phyloP scores from a whole-genome alignment of 2,329 filamentous ascomycete genomes.

The Colletotrichum theobromicola region DNA sequence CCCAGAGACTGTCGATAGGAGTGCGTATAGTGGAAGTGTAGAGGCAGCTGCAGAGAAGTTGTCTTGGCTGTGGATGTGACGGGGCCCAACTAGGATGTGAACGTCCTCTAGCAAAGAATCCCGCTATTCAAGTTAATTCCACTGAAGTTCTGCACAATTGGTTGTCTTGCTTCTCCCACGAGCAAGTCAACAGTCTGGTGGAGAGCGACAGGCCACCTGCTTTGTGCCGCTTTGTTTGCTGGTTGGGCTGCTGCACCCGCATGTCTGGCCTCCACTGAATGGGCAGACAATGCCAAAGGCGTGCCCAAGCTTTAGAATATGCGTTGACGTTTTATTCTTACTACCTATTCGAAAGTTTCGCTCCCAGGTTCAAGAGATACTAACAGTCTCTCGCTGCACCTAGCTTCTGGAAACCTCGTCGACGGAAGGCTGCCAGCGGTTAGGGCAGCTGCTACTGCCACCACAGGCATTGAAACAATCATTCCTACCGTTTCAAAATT shows the following conservation, averaged over 20 bases:
- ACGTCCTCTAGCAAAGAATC: neutral
- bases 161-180: accelerated
- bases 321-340: neutral
- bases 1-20: neutral
- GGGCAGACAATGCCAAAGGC: neutral
- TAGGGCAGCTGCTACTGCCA: too few relatives aligned
- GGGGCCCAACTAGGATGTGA: neutral
- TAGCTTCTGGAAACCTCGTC: neutral
- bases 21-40: neutral
- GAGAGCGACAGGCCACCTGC: too few relatives aligned
- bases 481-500: too few relatives aligned
- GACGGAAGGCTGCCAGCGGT: neutral
- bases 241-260: neutral
- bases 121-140: neutral
- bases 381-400: neutral
- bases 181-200: neutral
- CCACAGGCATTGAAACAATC: too few relatives aligned
- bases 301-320: accelerated
- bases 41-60: neutral
- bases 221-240: neutral
- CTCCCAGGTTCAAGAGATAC: neutral
- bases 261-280: neutral
- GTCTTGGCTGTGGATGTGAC: neutral
- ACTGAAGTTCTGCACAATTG: too few relatives aligned
- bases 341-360: accelerated